Conservation (phyloP, 2,329 filamentous ascomycete species). For the Hypoxylon sp. region DNA sequence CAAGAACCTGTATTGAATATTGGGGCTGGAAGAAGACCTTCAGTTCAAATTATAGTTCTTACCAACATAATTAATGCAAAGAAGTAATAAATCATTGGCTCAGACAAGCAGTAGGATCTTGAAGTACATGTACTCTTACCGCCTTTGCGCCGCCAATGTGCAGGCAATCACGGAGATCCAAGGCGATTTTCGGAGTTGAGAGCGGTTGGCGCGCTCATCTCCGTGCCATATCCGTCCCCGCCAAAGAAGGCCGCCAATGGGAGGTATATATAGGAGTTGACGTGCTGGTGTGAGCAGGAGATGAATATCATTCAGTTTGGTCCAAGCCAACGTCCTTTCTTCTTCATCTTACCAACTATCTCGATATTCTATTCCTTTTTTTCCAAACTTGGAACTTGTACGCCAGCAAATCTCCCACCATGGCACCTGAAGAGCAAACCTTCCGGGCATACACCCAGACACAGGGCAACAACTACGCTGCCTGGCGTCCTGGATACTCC, state of each 20-base stretch:
- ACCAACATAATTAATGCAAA: too few species aligned
- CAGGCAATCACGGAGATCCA: too few species aligned
- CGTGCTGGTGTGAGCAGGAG: not conserved
- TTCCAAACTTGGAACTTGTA: too few species aligned
- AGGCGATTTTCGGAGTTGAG: not conserved
- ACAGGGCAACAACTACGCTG: slow-evolving; percentile 1
- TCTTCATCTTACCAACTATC: too few species aligned
- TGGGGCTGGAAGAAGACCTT: too few species aligned
- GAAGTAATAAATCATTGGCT: too few species aligned
- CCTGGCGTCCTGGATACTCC: slow-evolving; percentile 56
- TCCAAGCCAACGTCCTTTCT: too few species aligned
- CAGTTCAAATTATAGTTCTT: too few species aligned
- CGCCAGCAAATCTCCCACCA: not conserved
- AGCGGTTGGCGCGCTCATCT: not conserved
- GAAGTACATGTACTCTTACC: too few species aligned
- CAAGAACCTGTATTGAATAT: slow-evolving; percentile 34
- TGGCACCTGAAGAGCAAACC: slow-evolving; percentile 47
- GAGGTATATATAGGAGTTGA: not conserved
- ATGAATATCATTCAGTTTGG: not conserved
- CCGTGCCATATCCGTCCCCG: not conserved
- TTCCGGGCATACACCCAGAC: slow-evolving; percentile 54
- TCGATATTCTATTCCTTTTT: too few species aligned
- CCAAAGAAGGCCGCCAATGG: not conserved
- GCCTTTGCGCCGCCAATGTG: too few species aligned
- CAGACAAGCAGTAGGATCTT: too few species aligned